Evolutionary conservation across 2,329 filamentous ascomycete genomes (phyloP).

Genomic region (Penicillium rolfsii): DNA sequence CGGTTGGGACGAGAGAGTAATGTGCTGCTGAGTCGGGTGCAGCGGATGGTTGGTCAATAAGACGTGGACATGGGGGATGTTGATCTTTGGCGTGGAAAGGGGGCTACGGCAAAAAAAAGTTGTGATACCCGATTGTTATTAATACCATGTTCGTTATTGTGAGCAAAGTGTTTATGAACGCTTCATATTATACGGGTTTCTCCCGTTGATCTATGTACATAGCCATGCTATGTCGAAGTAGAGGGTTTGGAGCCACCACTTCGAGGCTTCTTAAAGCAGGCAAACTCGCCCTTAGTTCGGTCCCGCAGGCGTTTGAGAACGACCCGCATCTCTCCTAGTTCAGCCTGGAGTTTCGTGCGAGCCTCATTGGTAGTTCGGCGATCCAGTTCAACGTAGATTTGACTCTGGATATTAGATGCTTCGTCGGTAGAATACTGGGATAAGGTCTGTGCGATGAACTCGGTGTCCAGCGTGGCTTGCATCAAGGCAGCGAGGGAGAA

Average conservation of each 20-base stretch:
- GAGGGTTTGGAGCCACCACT: conserved; percentile 31
- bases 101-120: conserved; percentile 12
- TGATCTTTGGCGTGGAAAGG: not conserved
- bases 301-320: conserved; percentile 84
- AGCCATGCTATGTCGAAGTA: conserved; percentile 13
- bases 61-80: too few species aligned
- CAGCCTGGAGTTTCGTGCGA: conserved; percentile 75
- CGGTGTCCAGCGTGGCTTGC: conserved; percentile 96
- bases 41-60: conserved; percentile 63
- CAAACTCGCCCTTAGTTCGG: conserved; percentile 81
- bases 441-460: conserved; percentile 93
- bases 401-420: conserved; percentile 78
- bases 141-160: conserved; percentile 2
- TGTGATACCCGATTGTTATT: conserved; percentile 30
- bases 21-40: conserved; percentile 75
- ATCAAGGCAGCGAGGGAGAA: conserved; percentile 84
- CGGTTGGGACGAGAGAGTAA: conserved; percentile 81
- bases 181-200: conserved; percentile 11
- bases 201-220: conserved; percentile 12
- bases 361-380: conserved; percentile 86
- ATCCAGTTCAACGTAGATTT: conserved; percentile 92
- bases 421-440: conserved; percentile 85
- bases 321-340: conserved; percentile 85
- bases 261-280: conserved; percentile 74
- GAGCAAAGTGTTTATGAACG: conserved; percentile 15